Conservation (phyloP, 2,329 filamentous ascomycete genomes). For the Thelonectria rubi region DNA sequence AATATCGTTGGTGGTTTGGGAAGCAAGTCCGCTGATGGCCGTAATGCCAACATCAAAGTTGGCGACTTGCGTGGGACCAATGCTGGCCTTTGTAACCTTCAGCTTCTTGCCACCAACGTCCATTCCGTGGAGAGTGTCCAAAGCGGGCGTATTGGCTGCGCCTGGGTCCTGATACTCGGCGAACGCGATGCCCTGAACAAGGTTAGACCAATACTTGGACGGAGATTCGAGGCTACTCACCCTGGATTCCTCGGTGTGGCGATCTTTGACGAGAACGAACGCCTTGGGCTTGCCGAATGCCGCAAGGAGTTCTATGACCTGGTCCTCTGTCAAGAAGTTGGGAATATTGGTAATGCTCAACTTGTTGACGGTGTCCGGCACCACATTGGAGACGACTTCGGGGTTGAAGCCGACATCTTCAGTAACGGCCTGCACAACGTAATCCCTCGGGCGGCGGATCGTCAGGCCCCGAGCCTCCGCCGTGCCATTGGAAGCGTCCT, state of each 20-base stretch:
- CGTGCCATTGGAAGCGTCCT: slow-evolving; percentile 65
- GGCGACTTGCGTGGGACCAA: slow-evolving; percentile 91
- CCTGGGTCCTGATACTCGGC: slow-evolving; percentile 88
- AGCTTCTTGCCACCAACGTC: slow-evolving; percentile 87
- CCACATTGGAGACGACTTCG: slow-evolving; percentile 79
- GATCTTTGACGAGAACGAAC: slow-evolving; percentile 90
- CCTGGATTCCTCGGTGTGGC: slow-evolving; percentile 83
- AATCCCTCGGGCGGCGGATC: slow-evolving; percentile 92
- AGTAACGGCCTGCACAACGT: slow-evolving; percentile 85
- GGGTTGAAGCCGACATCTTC: slow-evolving; percentile 79
- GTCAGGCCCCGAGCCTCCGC: slow-evolving; percentile 68
- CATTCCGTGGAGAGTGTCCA: slow-evolving; percentile 93
- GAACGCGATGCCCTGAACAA: slow-evolving; percentile 85
- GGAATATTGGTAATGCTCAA: slow-evolving; percentile 93
- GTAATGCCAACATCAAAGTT: slow-evolving; percentile 96
- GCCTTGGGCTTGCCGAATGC: slow-evolving; percentile 94
- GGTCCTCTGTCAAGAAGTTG: slow-evolving; percentile 85
- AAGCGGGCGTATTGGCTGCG: slow-evolving; percentile 78
- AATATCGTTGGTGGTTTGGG: slow-evolving; percentile 80
- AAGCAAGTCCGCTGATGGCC: slow-evolving; percentile 96
- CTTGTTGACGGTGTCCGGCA: slow-evolving; percentile 94
- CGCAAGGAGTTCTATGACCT: slow-evolving; percentile 87
- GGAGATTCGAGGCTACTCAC: slow-evolving; percentile 61
- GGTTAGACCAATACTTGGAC: slow-evolving; percentile 41
- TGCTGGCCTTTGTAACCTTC: slow-evolving; percentile 87